A percentile compares a stretch with the other conserved stretches of the same genome.
Evolutionary conservation across 2,329 filamentous ascomycete species (phyloP).

Genomic region (Arthrobotrys iridis): DNA sequence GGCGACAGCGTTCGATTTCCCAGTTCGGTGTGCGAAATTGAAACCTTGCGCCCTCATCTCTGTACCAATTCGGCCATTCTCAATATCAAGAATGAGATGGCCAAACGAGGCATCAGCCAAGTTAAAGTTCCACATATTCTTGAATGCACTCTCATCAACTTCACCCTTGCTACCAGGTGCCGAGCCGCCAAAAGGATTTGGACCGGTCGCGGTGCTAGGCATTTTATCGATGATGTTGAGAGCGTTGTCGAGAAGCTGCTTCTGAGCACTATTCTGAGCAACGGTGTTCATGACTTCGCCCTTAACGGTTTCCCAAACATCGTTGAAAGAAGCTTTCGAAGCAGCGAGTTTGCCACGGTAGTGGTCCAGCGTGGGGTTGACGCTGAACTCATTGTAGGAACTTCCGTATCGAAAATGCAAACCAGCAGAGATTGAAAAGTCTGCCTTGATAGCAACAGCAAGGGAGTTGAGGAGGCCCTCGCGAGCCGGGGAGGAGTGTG

Average conservation of each 20-base stretch:
- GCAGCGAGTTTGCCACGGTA: constrained; percentile 98
- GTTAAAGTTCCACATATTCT: constrained; percentile 99
- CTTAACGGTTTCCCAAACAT: constrained; percentile 99
- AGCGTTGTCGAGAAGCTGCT: constrained; percentile 89
- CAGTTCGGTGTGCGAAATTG: constrained; percentile 95
- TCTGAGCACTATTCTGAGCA: constrained; percentile 89
- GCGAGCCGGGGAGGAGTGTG: constrained; percentile 93
- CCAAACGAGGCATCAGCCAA: constrained; percentile 96
- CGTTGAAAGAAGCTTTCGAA: constrained; percentile 97
- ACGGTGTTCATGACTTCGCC: constrained; percentile 94
- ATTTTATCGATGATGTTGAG: constrained; percentile 97
- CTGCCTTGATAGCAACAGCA: constrained; percentile 94
- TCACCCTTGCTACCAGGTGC: constrained; percentile 76
- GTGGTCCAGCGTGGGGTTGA: constrained; percentile 96
- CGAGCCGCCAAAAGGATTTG: constrained; percentile 92
- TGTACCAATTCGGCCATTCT: constrained; percentile 93
- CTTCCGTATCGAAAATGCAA: constrained; percentile 98
- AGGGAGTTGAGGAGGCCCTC: constrained; percentile 98
- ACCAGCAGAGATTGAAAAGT: constrained; percentile 97
- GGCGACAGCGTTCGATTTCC: constrained; percentile 68
- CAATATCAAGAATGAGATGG: constrained; percentile 92
- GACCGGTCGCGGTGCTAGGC: constrained; percentile 92
- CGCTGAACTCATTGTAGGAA: constrained; percentile 99
- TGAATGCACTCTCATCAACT: constrained; percentile 98
- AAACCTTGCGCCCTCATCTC: constrained; percentile 99